Conservation (phyloP, 169 alveolate species). For the Plasmodium inui region DNA sequence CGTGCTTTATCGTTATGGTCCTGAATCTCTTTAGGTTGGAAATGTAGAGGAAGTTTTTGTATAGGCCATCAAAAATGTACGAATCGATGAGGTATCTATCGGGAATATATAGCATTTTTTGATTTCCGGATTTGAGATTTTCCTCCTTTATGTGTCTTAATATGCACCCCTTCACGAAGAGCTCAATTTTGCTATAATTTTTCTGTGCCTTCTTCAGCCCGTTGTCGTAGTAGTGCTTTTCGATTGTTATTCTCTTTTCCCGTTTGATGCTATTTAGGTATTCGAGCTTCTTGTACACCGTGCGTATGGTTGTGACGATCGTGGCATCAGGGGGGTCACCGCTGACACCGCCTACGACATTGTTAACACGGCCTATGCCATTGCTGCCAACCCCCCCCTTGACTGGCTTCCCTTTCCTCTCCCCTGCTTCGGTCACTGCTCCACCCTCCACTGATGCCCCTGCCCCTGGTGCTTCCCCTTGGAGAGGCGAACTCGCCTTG, state of each 20-base stretch:
- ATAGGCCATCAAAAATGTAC: slow-evolving; percentile 31
- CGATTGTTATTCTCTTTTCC: not conserved
- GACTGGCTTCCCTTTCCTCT: not conserved
- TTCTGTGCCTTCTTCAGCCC: slow-evolving; percentile 20
- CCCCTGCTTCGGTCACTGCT: not conserved
- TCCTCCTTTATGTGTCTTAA: not conserved
- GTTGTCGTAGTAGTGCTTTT: slow-evolving; percentile 27
- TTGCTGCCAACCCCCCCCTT: not conserved
- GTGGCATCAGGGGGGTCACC: not conserved
- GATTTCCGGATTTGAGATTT: not conserved
- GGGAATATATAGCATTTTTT: not conserved
- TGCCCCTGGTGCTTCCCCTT: not conserved
- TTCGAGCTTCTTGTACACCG: slow-evolving; percentile 51
- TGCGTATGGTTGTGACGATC: not conserved
- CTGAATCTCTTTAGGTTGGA: slow-evolving; percentile 12
- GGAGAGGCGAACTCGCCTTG: not conserved
- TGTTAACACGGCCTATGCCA: too few species aligned
- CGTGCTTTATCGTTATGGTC: slow-evolving; percentile 25
- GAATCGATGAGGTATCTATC: slow-evolving; percentile 39
- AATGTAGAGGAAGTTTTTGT: slow-evolving; percentile 18
- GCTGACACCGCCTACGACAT: too few species aligned
- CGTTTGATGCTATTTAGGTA: slow-evolving; percentile 32
- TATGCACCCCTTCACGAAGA: not conserved
- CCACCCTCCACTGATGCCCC: not conserved
- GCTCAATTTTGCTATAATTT: not conserved